Base-by-base conservation (phyloP, 768 basidiomycete species). In the Leucocoprinus sp. region DNA sequence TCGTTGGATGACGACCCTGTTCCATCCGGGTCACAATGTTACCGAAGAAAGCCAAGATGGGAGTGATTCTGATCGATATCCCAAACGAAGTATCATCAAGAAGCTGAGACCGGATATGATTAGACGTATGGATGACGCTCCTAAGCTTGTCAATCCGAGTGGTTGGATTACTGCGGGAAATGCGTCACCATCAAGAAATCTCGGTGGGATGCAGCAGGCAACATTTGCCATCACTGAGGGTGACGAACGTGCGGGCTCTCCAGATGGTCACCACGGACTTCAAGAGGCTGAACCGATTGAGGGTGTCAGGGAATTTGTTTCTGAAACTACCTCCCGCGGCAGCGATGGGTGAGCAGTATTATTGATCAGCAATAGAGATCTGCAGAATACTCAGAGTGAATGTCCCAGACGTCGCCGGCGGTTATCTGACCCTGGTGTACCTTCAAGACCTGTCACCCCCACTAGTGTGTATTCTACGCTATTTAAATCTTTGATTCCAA, bases 71-170 rank as follows among this genome's bases (percentile, higher is more conserved):
- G 39, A 36, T 4, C 46, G 40, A 21, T 15, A 15, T 27, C 4
- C 9, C 8, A 57, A 60, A 27, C 51, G 54, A 9, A 54, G 60
- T 12, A 52, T 59, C 17, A 59, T 62, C 27, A 64, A 61, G 18
- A 72, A 63, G 38, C 46, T 91, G 5, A 64, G 74, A 38, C 67
- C 83, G 19, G 79, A 87, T 44, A 89, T 90, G 86, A 89, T 92
- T 45, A 74, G 78, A 23, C 70, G 87, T 40, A 72, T 84, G 68
- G 76, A 85, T 47, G 74, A 72, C 37, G 73, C 77, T 1, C 84
- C 82, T 5, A 78, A 76, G 56, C 76, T 74, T 1, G 69, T 90
- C 19, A 74, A 88, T 55, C 87, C 87, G 2, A 88, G 76, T 52
- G 86, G 87, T 4, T 77, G 71, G 74, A 70, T 87, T 18, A 77